Evolutionary conservation across 257 asterid species (phyloP), one percentile per base, ranked within the genome.

Genomic region (Pogostemon cablin): DNA sequence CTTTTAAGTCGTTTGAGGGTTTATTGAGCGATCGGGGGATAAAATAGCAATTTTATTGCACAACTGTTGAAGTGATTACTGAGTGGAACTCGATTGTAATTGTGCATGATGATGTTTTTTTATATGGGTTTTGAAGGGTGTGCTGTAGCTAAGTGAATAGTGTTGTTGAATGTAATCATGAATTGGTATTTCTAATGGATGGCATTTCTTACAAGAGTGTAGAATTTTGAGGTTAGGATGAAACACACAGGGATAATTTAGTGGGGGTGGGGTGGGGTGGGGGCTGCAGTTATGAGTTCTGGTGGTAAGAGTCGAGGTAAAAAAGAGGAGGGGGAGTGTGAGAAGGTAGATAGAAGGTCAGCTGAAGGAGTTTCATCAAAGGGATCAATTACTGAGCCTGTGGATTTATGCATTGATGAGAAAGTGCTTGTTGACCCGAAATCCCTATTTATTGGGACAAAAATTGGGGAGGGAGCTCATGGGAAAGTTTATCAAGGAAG

Each of bases 391-490:
- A 40, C 72, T 11, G 77, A 76, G 40, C 60, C 87, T 20, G 72
- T 59, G 11, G 88, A 79, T 56, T 78, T 84, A 32, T 73, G 72
- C 75, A 85, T 90, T 72, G 97, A 90, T 75, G 90, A 85, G 59
- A 86, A 86, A 61, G 95, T 90, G 77, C 87, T 93, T 54, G 84
- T 93, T 65, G 98, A 93, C 77, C 97, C 98, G 5, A 93, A 82
- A 73, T 78, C 88, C 62, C 82, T 93, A 11, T 93, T 84, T 80
- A 90, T 93, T 57, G 98, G 95, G 70, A 77, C 91, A 0, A 90
- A 93, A 82, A 84, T 93, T 61, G 98, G 98, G 0, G 95, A 93
- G 79, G 98, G 98, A 55, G 98, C 98, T 85, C 98, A 93, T 82
- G 98, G 97, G 6, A 93, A 93, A 79, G 98, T 93, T 74, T 93